phyloP scores from a whole-genome alignment of 495 filamentous ascomycete genomes.

The Thozetella sp. region DNA sequence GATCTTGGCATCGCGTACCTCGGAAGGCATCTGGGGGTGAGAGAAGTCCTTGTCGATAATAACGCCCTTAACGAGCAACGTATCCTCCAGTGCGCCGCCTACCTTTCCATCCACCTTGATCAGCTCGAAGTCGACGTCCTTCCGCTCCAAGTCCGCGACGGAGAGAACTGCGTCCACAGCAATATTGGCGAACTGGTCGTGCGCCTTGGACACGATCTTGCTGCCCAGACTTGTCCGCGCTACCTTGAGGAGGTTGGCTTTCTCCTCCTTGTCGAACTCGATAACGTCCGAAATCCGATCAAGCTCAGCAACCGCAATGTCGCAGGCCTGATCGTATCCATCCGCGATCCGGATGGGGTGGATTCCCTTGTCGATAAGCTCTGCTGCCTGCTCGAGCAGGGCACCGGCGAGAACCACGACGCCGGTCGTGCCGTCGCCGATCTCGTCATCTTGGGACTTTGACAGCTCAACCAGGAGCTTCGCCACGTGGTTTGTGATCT shows the following conservation, averaged over 20 bases:
- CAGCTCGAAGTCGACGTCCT: conserved; percentile 97
- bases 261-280: conserved; percentile 76
- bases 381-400: conserved; percentile 94
- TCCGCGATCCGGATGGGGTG: conserved; percentile 98
- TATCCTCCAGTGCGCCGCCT: conserved; percentile 92
- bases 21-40: conserved; percentile 96
- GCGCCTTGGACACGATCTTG: conserved; percentile 99
- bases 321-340: conserved; percentile 95
- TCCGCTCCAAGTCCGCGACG: conserved; percentile 92
- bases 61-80: conserved; percentile 92
- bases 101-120: conserved; percentile 99
- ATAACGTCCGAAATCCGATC: conserved; percentile 92
- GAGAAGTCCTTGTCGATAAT: conserved; percentile 99
- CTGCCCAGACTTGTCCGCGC: conserved; percentile 95
- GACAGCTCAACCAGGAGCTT: conserved; percentile 98
- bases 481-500: conserved; percentile 97
- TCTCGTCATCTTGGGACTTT: conserved; percentile 98
- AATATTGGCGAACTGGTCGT: conserved; percentile 97
- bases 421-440: conserved; percentile 97
- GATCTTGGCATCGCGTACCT: conserved; percentile 92
- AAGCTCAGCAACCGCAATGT: conserved; percentile 89
- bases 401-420: conserved; percentile 96
- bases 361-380: conserved; percentile 99
- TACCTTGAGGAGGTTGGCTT: conserved; percentile 84
- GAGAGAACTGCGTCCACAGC: conserved; percentile 96